phyloP scores from a whole-genome alignment of 1,284 basidiomycete genomes.

The Mycena citricolor region DNA sequence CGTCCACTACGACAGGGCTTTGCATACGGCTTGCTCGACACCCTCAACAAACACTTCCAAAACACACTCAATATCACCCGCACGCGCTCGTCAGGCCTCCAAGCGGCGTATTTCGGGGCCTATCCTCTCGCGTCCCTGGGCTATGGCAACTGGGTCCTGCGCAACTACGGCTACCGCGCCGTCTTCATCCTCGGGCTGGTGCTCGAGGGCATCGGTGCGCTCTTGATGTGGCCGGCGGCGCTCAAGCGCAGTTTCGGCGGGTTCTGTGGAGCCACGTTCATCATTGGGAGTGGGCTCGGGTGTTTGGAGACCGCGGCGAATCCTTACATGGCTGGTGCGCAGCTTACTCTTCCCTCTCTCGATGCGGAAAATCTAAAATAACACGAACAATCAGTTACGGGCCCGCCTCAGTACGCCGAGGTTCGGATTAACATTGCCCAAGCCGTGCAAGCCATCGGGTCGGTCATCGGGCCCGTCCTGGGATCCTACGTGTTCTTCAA shows the following conservation, averaged over 20 bases:
- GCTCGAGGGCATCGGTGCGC: constrained; percentile 35
- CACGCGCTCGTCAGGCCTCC: constrained; percentile 80
- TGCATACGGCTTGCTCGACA: constrained; percentile 81
- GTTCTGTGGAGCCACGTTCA: constrained; percentile 38
- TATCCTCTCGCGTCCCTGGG: constrained; percentile 36
- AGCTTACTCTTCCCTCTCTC: background rate
- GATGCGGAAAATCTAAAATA: too few relatives aligned
- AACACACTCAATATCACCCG: constrained; percentile 69
- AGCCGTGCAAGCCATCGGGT: constrained; percentile 34
- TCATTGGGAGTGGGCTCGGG: constrained; percentile 37
- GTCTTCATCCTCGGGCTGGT: constrained; percentile 34
- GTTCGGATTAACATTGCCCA: constrained; percentile 37
- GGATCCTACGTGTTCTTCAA: constrained; percentile 37
- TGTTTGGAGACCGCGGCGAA: constrained; percentile 37
- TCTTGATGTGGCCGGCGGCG: constrained; percentile 39
- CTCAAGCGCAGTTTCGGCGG: constrained; percentile 36
- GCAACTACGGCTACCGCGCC: constrained; percentile 35
- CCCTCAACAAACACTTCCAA: constrained; percentile 83
- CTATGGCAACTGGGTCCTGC: constrained; percentile 35
- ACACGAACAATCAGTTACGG: constrained; percentile 27
- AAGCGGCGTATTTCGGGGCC: constrained; percentile 85
- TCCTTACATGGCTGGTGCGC: constrained; percentile 36
- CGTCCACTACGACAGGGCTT: constrained; percentile 69
- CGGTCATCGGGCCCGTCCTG: constrained; percentile 35
- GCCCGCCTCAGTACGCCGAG: constrained; percentile 35